Base-by-base conservation (phyloP, 169 alveolate genomes). In the Cryptosporidium meleagridis region DNA sequence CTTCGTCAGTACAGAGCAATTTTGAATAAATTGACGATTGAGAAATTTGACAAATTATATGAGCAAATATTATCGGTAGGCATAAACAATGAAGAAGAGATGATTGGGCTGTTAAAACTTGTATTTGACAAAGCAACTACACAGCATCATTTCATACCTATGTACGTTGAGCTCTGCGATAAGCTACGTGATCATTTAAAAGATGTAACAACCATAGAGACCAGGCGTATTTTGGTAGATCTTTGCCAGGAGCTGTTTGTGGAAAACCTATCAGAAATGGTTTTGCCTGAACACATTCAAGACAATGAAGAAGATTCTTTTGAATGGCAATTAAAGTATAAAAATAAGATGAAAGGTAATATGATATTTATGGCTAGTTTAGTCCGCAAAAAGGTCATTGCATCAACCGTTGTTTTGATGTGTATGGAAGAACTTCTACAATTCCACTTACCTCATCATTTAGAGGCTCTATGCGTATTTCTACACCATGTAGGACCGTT, bases 361-460 rank as follows among this genome's bases (percentile, higher is more conserved):
- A 95, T 95, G 97, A 84, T 95, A 16, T 95, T 95, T 70, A 96
- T 95, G 85, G 97, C 96, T 9, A 96, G 95, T 61, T 87, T 95
- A 45, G 93, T 95, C 9, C 92, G 94, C 85, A 95, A 94, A 59
- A 94, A 95, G 84, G 92, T 95, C 37, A 89, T 95, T 65, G 95
- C 97, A 16, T 94, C 96, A 23, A 94, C 93, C 21, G 91, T 94
- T 39, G 94, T 95, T 33, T 93, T 95, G 58, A 94, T 94, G 70
- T 95, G 97, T 73, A 85, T 95, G 87, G 95, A 94, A 53, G 96
- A 95, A 65, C 94, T 95, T 45, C 71, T 95, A 51, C 93, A 93
- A 92, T 75, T 92, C 91, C 85, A 93, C 93, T 21, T 92, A 94
- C 87, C 93, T 59, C 84, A 94, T 70, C 96, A 94, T 85, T 85